Percentiles rank a stretch among this genome's conserved stretches.
phyloP scores from a whole-genome alignment of 306 rosid genomes.

The Cucurbita maxima region DNA sequence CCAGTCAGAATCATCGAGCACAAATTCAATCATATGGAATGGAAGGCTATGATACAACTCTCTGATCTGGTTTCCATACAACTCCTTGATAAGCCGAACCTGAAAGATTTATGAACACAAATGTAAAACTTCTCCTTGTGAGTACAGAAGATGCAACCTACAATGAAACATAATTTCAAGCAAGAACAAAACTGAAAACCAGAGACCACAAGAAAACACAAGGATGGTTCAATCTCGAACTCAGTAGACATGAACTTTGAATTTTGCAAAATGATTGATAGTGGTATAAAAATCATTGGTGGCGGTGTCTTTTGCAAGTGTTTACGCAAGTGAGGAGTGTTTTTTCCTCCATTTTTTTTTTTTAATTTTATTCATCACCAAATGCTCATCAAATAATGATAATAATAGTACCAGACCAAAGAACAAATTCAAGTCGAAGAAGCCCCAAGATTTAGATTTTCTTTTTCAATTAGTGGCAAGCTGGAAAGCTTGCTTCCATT shows the following conservation, averaged over 20 bases:
- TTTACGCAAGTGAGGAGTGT: neutral
- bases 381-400: neutral
- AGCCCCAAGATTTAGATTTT: neutral
- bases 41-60: constrained; percentile 81
- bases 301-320: neutral
- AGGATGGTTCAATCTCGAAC: neutral
- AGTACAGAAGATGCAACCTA: neutral
- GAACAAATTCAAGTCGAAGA: neutral
- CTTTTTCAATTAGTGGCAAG: neutral
- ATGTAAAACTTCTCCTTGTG: neutral
- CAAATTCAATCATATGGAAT: constrained; percentile 58
- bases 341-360: too few species aligned
- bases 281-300: neutral
- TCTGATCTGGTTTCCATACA: constrained; percentile 75
- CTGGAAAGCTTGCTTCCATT: neutral
- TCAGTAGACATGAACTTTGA: neutral
- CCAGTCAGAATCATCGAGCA: constrained; percentile 63
- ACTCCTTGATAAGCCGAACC: constrained; percentile 91
- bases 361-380: neutral
- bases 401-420: neutral
- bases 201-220: neutral
- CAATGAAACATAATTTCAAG: neutral
- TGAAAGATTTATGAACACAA: constrained; percentile 18
- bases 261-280: neutral
- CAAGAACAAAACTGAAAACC: neutral